Base-by-base conservation (phyloP, 2,329 filamentous ascomycete genomes). In the Pseudopyrenochaeta lycopersici region DNA sequence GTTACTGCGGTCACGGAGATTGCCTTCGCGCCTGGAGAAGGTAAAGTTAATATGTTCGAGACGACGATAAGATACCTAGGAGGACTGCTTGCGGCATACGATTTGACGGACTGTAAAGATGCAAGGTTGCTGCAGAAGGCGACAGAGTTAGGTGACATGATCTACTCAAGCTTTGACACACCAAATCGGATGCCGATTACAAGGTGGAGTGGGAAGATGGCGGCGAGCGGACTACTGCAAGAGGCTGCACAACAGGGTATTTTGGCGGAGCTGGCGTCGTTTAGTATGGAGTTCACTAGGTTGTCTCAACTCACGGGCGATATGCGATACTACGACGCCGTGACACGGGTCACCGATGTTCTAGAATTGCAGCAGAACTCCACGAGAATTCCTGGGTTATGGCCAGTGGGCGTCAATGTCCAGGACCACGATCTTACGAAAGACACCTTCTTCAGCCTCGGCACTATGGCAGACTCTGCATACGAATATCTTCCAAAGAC, bases 41-140 rank as follows among this genome's bases (percentile, higher is more conserved):
- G 50, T 2, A 74, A 80, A 15, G 80, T 89, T 58, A 89, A 88
- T 61, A 79, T 89, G 1, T 90, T 90, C 55, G 88, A 90, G 71
- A 89, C 86, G 2, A 88, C 82, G 15, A 89, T 90, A 48, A 84
- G 88, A 35, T 90, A 89, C 64, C 80, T 90, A 0, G 88, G 88
- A n/a, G 87, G 88, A 0, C 80, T 90, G 45, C 68, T 90, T 43
- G 81, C 84, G 7, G 87, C 87, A 1, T 88, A 89, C 65, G 87
- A 90, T 64, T 70, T 90, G 15, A 88, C 84, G 58, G 77, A 78
- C 33, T 80, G 80, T 42, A 76, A 80, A 48, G 74, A 79, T 27
- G 54, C 11, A 11, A 75, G 78, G 15, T 73, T 89, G 41, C 76
- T 89, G 17, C 73, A 74, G 23, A 89, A 89, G 68, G 85, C 86